Conservation (phyloP, 768 basidiomycete genomes). For the Leccinum fibrillosum region DNA sequence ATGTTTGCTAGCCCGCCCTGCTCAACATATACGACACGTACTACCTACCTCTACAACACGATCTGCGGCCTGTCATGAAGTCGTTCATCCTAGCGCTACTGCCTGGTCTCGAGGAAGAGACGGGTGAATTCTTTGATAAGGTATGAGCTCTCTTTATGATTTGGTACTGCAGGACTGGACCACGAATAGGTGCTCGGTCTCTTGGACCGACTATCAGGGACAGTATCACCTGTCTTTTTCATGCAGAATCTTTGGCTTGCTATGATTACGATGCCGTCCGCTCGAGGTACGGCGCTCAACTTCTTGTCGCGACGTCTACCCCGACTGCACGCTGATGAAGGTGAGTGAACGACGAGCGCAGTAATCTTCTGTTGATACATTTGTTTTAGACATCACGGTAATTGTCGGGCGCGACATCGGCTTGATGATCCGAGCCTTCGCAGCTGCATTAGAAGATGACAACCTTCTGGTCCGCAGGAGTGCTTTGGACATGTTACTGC, state of each 20-base stretch:
- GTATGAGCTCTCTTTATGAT: conserved; percentile 29
- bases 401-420: conserved; percentile 87
- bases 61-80: conserved; percentile 87
- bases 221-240: conserved; percentile 86
- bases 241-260: conserved; percentile 94
- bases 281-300: conserved; percentile 83
- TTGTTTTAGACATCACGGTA: conserved; percentile 51
- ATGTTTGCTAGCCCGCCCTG: conserved; percentile 61
- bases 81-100: conserved; percentile 90
- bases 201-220: conserved; percentile 77
- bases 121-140: conserved; percentile 95
- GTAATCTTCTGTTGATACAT: conserved; percentile 4
- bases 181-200: conserved; percentile 65
- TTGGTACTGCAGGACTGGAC: conserved; percentile 8
- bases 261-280: conserved; percentile 84
- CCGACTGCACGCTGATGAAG: conserved; percentile 64
- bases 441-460: conserved; percentile 89
- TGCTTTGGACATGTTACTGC: conserved; percentile 79
- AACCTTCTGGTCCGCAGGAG: conserved; percentile 87
- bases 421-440: conserved; percentile 90
- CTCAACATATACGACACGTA: conserved; percentile 90
- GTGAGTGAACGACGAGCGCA: conserved; percentile 34
- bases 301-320: conserved; percentile 83
- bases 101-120: conserved; percentile 96
- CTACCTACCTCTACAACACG: conserved; percentile 81